These are phyloP conservation scores for Pseudonitzschia multistriata DNA, from an alignment of 108 stramenopile species.

Conservation along the genomic window DNA sequence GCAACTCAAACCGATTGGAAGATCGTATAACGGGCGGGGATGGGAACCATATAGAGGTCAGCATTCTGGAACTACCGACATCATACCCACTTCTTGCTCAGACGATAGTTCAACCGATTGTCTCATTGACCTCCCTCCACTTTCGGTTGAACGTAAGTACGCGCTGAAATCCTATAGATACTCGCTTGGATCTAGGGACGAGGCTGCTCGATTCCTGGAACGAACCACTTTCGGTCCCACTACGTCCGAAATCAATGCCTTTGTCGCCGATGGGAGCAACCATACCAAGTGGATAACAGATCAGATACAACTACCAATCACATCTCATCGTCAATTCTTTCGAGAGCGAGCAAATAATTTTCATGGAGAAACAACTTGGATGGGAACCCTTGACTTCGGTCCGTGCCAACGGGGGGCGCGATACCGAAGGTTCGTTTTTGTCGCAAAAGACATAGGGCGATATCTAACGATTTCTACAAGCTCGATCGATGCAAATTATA, in stretches of 20 bases:
- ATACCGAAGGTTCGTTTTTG: slow-evolving; percentile 6
- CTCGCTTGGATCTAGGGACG: slow-evolving; percentile 7
- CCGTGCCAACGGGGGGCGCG: slow-evolving; percentile 6
- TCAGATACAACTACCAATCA: neutral
- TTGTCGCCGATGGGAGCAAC: slow-evolving; percentile 21
- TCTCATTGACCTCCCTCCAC: neutral
- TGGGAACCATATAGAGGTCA: slow-evolving; percentile 61
- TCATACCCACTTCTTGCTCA: slow-evolving; percentile 1
- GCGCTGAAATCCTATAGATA: slow-evolving; percentile 4
- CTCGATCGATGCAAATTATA: slow-evolving; percentile 3
- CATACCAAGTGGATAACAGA: neutral
- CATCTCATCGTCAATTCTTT: slow-evolving; percentile 36
- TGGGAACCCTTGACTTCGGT: neutral
- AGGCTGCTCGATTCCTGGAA: slow-evolving; percentile 54
- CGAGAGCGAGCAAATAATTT: slow-evolving; percentile 9
- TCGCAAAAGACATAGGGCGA: slow-evolving; percentile 2
- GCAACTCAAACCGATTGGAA: slow-evolving; percentile 47
- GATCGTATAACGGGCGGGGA: slow-evolving; percentile 59
- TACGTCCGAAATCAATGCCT: neutral
- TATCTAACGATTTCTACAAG: neutral
- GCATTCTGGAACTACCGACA: slow-evolving; percentile 14
- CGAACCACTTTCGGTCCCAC: slow-evolving; percentile 60
- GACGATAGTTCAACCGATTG: neutral
- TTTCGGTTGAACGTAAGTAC: neutral
- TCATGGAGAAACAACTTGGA: slow-evolving; percentile 2